Conservation (phyloP, 345 rosid species). For the Brassica carinata region DNA sequence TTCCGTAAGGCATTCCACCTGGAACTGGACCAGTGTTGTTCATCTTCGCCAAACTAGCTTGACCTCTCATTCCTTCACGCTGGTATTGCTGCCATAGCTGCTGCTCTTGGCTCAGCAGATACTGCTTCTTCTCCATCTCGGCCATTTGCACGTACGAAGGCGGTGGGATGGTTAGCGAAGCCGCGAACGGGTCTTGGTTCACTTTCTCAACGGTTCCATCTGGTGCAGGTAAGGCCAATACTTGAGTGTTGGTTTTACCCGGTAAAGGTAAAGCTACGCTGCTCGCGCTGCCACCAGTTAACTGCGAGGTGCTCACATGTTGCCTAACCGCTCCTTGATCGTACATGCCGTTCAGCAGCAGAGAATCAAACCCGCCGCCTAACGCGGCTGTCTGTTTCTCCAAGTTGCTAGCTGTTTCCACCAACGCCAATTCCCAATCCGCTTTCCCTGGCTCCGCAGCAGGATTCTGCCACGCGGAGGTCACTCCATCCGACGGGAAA, state of each 20-base stretch:
- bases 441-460: slow-evolving; percentile 88
- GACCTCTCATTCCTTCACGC: slow-evolving; percentile 81
- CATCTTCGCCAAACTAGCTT: slow-evolving; percentile 65
- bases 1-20: slow-evolving; percentile 63
- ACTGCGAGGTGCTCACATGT: slow-evolving; percentile 64
- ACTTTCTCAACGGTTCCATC: slow-evolving; percentile 70
- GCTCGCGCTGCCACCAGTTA: slow-evolving; percentile 86
- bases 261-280: slow-evolving; percentile 72
- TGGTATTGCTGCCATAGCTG: slow-evolving; percentile 77
- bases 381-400: slow-evolving; percentile 72
- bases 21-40: slow-evolving; percentile 46
- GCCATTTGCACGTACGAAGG: slow-evolving; percentile 85
- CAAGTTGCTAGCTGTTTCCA: slow-evolving; percentile 77
- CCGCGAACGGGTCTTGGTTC: slow-evolving; percentile 81
- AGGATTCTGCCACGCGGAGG: slow-evolving; percentile 81
- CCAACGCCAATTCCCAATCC: slow-evolving; percentile 96
- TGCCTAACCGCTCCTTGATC: slow-evolving; percentile 94
- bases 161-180: slow-evolving; percentile 64
- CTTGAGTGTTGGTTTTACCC: slow-evolving; percentile 50
- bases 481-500: slow-evolving; percentile 70
- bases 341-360: slow-evolving; percentile 87
- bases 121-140: slow-evolving; percentile 84
- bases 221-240: slow-evolving; percentile 82
- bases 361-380: slow-evolving; percentile 82
- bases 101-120: slow-evolving; percentile 68